These are phyloP conservation scores for Leptographium galeiforme DNA, from an alignment of 2,329 filamentous ascomycete species.

Conservation along the genomic window DNA sequence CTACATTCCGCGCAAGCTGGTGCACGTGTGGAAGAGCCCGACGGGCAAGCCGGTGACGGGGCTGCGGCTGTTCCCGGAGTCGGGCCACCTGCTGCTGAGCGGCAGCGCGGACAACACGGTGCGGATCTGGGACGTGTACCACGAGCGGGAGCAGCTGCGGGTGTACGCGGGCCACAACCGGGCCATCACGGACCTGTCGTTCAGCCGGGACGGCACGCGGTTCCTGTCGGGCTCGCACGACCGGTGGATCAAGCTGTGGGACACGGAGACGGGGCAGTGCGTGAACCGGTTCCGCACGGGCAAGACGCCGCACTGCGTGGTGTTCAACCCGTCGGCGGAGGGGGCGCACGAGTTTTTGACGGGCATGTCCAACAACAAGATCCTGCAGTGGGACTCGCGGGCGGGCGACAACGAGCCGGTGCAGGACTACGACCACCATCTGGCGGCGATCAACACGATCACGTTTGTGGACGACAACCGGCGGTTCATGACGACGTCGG, in stretches of 20 bases:
- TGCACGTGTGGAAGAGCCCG: slow-evolving; percentile 80
- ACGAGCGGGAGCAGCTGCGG: slow-evolving; percentile 73
- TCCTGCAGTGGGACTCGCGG: slow-evolving; percentile 88
- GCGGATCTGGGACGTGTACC: slow-evolving; percentile 91
- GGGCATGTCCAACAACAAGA: slow-evolving; percentile 98
- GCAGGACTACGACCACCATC: slow-evolving; percentile 96
- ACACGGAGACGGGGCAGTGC: slow-evolving; percentile 87
- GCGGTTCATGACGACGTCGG: slow-evolving; percentile 93
- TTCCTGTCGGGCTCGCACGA: slow-evolving; percentile 92
- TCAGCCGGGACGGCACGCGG: slow-evolving; percentile 67
- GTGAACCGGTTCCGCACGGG: slow-evolving; percentile 81
- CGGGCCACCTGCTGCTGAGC: slow-evolving; percentile 78
- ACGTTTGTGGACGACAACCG: slow-evolving; percentile 90
- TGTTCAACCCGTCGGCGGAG: slow-evolving; percentile 73
- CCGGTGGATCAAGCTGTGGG: slow-evolving; percentile 94
- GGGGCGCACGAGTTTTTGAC: slow-evolving; percentile 82
- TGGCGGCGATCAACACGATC: slow-evolving; percentile 96
- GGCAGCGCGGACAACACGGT: slow-evolving; percentile 83
- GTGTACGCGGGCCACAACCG: slow-evolving; percentile 89
- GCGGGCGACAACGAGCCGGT: slow-evolving; percentile 57
- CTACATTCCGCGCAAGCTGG: slow-evolving; percentile 85
- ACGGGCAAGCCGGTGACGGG: slow-evolving; percentile 73
- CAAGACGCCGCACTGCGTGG: slow-evolving; percentile 87
- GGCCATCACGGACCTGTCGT: slow-evolving; percentile 77
- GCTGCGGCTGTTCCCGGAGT: slow-evolving; percentile 76